A percentile compares a stretch with the other conserved stretches of the same genome.
Evolutionary conservation across 2,329 filamentous ascomycete genomes (phyloP).

Genomic region (Aaosphaeria arxii): DNA sequence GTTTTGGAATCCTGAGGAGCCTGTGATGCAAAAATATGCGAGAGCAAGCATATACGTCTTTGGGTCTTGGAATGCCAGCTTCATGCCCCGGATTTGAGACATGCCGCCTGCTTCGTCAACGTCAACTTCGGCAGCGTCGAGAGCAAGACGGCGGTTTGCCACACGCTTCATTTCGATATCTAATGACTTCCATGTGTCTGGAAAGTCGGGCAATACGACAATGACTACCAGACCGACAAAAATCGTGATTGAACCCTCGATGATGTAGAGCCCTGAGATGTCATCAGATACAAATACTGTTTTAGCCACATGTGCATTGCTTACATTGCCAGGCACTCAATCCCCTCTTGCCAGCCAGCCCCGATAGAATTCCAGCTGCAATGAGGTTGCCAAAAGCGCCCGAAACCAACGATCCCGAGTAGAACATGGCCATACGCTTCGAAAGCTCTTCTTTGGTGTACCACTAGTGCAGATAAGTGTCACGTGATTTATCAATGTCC

Average conservation of each 20-base stretch:
- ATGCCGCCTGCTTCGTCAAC: conserved; percentile 48
- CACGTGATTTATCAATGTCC: no score
- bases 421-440: conserved; percentile 52
- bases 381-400: conserved; percentile 54
- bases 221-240: conserved; percentile 29
- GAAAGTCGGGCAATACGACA: conserved; percentile 39
- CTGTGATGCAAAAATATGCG: conserved; percentile 38
- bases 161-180: conserved; percentile 42
- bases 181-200: conserved; percentile 38
- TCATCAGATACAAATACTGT: no score
- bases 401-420: conserved; percentile 49
- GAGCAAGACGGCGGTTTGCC: conserved; percentile 48
- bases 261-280: conserved; percentile 26
- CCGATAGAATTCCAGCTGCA: conserved; percentile 48
- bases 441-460: conserved; percentile 54
- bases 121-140: conserved; percentile 45
- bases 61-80: conserved; percentile 50
- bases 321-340: conserved; percentile 23
- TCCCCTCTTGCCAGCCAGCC: conserved; percentile 27
- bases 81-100: conserved; percentile 49
- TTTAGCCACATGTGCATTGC: no score
- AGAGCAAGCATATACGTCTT: conserved; percentile 41
- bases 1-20: conserved; percentile 53
- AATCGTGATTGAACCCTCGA: conserved; percentile 37
- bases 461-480: conserved; percentile 30